Evolutionary conservation across 768 basidiomycete genomes (phyloP), one percentile per base, ranked within the genome.

Genomic region (Boletellus ananas): DNA sequence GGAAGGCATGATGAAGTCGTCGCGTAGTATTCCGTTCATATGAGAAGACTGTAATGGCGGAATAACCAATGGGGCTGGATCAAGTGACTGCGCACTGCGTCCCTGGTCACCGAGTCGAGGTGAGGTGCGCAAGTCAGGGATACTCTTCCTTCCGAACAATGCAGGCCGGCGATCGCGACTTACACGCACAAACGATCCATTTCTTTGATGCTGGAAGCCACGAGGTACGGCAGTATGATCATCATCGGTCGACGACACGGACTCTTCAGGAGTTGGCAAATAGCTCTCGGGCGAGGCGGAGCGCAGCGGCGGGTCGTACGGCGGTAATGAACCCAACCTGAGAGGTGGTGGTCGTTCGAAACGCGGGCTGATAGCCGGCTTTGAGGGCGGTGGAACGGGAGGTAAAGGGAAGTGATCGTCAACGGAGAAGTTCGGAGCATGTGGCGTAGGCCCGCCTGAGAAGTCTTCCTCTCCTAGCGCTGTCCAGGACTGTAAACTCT

Each of bases 91-190:
- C 56, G 63, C 63, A 27, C 35, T 48, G 39, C 50, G 46, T 50
- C 56, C 55, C 13, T 51, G 49, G 50, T 59, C 52, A 71, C 67
- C 72, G 34, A 77, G 61, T 40, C 74, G 78, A 40, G 54, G 21
- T 27, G 75, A 71, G 14, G 70, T 79, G 23, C 87, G 79, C 41
- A 95, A 72, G 62, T 96, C 92, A 7, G 94, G 93, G 49, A 95
- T 74, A 50, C 90, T 93, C 69, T 94, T 90, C 74, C 91, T 94
- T 31, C 74, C 74, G 2, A 69, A 59, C 27, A 84, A 63, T 12
- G 69, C 71, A 41, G 64, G 61, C 46, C 70, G 72, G 34, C 62
- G 64, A 52, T 71, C 63, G 53, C 56, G 69, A 45, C 62, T 61
- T 55, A 65, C 75, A 36, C 61, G 72, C 47, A 71, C 77, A 57